phyloP scores from a whole-genome alignment of 495 filamentous ascomycete genomes.

The Tetracladium setigerum region DNA sequence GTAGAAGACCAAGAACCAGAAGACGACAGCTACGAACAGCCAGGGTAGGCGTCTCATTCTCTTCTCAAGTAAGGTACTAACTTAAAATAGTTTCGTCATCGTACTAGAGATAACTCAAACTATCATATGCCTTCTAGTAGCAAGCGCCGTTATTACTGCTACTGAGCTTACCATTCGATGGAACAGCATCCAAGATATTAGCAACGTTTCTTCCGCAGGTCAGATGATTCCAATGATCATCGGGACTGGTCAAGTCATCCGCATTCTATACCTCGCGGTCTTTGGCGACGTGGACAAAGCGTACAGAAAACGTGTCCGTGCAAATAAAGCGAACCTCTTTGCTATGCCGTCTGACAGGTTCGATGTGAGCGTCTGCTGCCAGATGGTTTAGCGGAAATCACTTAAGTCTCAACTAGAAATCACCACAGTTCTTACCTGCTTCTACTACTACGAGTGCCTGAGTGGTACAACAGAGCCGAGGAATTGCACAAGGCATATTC shows the following conservation, averaged over 20 bases:
- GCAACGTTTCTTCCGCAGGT: conserved; percentile 20
- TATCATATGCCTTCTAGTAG: conserved; percentile 21
- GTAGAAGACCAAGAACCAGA: not conserved
- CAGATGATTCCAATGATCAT: conserved; percentile 33
- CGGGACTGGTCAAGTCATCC: conserved; percentile 3
- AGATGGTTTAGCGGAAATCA: no score
- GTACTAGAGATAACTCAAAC: conserved; percentile 20
- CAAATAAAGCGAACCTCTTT: no score
- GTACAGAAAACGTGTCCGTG: no score
- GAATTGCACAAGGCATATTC: conserved; percentile 1
- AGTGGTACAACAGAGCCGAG: not conserved
- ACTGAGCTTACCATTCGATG: conserved; percentile 32
- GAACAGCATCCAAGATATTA: conserved; percentile 25
- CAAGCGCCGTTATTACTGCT: conserved; percentile 23
- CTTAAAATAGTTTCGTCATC: not conserved
- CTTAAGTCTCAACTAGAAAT: no score
- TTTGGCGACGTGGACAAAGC: not conserved
- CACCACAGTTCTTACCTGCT: no score
- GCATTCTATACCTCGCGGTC: conserved; percentile 1
- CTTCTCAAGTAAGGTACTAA: not conserved
- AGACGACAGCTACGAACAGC: not conserved
- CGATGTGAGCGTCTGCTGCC: no score
- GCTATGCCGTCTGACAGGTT: no score
- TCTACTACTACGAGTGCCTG: no score
- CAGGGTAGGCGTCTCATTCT: not conserved